phyloP scores from a whole-genome alignment of 768 basidiomycete species.

The Calocybe cyanea region DNA sequence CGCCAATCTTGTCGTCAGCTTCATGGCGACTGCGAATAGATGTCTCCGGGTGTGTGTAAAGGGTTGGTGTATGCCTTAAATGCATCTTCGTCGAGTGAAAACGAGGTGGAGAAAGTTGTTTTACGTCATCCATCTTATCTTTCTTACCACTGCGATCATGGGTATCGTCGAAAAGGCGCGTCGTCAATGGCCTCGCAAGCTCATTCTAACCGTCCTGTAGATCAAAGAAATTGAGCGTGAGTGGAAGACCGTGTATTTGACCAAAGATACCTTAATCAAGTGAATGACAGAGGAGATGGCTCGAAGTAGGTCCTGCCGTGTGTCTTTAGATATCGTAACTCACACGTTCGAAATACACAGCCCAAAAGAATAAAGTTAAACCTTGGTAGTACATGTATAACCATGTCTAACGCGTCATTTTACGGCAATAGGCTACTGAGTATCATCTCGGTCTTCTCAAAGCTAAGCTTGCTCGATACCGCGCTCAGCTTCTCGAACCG shows the following conservation, averaged over 20 bases:
- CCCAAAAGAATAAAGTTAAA: conserved; percentile 91
- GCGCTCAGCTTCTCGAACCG: conserved; percentile 93
- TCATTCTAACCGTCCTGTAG: conserved; percentile 31
- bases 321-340: neutral
- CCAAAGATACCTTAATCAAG: neutral
- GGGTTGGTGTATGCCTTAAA: conserved; percentile 62
- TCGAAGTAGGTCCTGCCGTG: conserved; percentile 62
- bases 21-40: conserved; percentile 40
- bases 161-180: conserved; percentile 90
- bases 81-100: conserved; percentile 21
- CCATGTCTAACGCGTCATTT: conserved; percentile 10
- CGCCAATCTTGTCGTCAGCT: conserved; percentile 44
- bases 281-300: conserved; percentile 85
- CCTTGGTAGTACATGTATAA: neutral
- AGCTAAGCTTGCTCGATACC: conserved; percentile 92
- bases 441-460: conserved; percentile 93
- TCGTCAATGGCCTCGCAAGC: neutral
- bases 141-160: conserved; percentile 45
- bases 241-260: conserved; percentile 19
- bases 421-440: conserved; percentile 72
- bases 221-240: conserved; percentile 95
- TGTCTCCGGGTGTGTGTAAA: conserved; percentile 59
- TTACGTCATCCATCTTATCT: neutral
- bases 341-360: conserved; percentile 32
- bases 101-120: conserved; percentile 2